Conservation (phyloP, 306 rosid species). For the Nissolia schottii region DNA sequence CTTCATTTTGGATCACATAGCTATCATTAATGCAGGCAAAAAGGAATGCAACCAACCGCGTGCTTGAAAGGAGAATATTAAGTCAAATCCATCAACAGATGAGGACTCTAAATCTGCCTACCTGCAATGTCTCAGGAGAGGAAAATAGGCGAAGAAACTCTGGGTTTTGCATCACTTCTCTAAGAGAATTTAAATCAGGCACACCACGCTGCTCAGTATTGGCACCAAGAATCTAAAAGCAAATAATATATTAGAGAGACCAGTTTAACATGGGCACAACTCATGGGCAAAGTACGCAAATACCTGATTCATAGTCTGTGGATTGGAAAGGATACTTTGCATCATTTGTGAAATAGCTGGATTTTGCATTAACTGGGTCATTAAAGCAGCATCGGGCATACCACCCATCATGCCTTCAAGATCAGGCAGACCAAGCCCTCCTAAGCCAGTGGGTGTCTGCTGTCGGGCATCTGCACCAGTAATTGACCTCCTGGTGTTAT, state of each 20-base stretch:
- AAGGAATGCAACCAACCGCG: neutral
- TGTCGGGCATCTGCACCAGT: conserved; percentile 53
- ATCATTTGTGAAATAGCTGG: conserved; percentile 83
- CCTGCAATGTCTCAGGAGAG: conserved; percentile 91
- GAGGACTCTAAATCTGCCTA: conserved; percentile 24
- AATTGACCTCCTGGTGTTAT: conserved; percentile 45
- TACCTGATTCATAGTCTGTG: conserved; percentile 81
- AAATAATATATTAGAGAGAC: conserved; percentile 18
- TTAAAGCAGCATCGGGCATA: conserved; percentile 51
- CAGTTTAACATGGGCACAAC: conserved; percentile 19
- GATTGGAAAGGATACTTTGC: conserved; percentile 83
- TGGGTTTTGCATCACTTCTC: conserved; percentile 85
- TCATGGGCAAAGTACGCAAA: neutral
- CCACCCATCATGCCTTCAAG: conserved; percentile 57
- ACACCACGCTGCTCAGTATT: conserved; percentile 59
- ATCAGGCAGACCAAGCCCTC: conserved; percentile 63
- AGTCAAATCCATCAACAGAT: conserved; percentile 13
- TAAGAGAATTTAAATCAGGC: conserved; percentile 72
- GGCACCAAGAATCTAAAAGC: conserved; percentile 55
- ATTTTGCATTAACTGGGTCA: conserved; percentile 76
- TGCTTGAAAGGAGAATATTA: neutral
- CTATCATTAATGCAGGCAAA: neutral
- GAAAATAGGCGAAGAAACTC: conserved; percentile 72
- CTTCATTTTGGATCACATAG: conserved; percentile 1
- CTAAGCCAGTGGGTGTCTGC: conserved; percentile 51